These are phyloP conservation scores for Agapanthus africanus DNA, from an alignment of 106 monocot genomes.

Conservation along the genomic window DNA sequence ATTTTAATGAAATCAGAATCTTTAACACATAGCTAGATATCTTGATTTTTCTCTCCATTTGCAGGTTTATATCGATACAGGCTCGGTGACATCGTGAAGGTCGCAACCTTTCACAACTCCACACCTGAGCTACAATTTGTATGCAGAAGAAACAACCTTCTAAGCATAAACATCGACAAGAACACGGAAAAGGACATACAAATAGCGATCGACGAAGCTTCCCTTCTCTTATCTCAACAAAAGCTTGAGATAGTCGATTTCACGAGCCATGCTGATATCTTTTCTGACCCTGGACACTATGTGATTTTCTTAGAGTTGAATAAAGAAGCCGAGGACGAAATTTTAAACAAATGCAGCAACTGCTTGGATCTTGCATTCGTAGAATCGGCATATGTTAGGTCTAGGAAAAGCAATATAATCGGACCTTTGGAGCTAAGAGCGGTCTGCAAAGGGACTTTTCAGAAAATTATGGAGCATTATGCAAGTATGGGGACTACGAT, in stretches of 20 bases:
- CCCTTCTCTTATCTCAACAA: slow-evolving; percentile 10
- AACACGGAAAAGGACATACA: slow-evolving; percentile 65
- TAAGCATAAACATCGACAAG: slow-evolving; percentile 65
- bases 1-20: no score
- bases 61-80: slow-evolving; percentile 60
- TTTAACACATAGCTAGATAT: no score
- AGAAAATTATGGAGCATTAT: slow-evolving; percentile 36
- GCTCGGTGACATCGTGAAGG: slow-evolving; percentile 54
- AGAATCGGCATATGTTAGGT: slow-evolving; percentile 38
- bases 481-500: slow-evolving; percentile 34
- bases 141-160: slow-evolving; percentile 50
- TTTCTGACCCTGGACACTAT: slow-evolving; percentile 32
- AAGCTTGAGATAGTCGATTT: slow-evolving; percentile 50
- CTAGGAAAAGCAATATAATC: slow-evolving; percentile 28
- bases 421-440: slow-evolving; percentile 51
- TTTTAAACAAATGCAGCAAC: slow-evolving; percentile 31
- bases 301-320: slow-evolving; percentile 55
- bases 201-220: slow-evolving; percentile 39
- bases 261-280: slow-evolving; percentile 42
- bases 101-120: slow-evolving; percentile 41
- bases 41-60: no score
- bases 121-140: slow-evolving; percentile 44
- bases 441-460: slow-evolving; percentile 40
- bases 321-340: background rate
- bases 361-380: slow-evolving; percentile 42